Base-by-base conservation (phyloP, 371 early-diverging fungal genomes). In the Mortierella sp. region DNA sequence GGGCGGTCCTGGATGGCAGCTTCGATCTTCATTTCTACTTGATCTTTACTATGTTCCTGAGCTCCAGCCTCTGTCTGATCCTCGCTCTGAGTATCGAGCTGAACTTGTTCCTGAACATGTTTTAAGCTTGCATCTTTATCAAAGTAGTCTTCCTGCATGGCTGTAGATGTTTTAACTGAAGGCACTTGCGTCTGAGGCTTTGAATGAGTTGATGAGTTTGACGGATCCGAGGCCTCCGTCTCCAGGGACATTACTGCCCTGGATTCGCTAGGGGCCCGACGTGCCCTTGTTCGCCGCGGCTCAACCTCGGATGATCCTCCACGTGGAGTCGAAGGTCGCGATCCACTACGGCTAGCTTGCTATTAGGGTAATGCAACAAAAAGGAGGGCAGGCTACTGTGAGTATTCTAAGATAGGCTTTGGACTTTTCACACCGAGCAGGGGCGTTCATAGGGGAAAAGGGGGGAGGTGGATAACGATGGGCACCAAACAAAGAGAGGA, bases 301-400 rank as follows among this genome's bases (percentile, higher is more conserved):
- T 67, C 68, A 26, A 51, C 56, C 15, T 66, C 62, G 17, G 37
- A 39, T 31, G 54, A 31, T 56, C 56, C 55, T 23, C 54, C 31
- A 15, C 72, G 72, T 23, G 66, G 48, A 34, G 54, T 26, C 9
- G 72, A 42, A 24, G 71, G 41, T 21, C 72, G 48, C 6, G 61
- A 50, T 47, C 59, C 56, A 21, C 26, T 46, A 14, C 69, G 64
- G 43, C 43, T 75, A 19, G 76, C 70, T 64, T 69, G 61, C 76
- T 70, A 60, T 4, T 27, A 42, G 50, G 21, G 37, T 9, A 50
- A 14, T 48, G 32, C 11, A 47, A 30, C n/a, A 28, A 58, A 17
- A 46, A 27, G 4, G n/a, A 5, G n/a, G n/a, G 23, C 34, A 21
- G 34, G 19, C 19, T n/a, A 21, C 21, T 41, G n/a, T 50, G 27